Percentiles rank a stretch among this genome's conserved stretches.
Evolutionary conservation across 2,329 filamentous ascomycete species (phyloP).

Genomic region (Xylariales sp.): DNA sequence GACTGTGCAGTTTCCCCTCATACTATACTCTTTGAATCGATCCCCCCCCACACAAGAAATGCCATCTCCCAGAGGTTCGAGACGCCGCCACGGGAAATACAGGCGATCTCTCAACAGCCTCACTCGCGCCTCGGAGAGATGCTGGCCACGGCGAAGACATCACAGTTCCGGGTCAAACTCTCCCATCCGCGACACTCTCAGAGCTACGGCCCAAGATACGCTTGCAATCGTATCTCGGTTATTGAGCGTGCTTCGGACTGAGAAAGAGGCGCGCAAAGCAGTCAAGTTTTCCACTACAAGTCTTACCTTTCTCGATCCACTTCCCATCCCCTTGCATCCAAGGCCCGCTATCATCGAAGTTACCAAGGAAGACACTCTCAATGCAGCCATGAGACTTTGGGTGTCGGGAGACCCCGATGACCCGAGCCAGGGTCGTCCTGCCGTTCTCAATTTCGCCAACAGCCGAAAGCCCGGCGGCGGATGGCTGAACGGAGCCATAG

Average conservation of each 20-base stretch:
- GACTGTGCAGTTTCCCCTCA: neutral
- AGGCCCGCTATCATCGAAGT: neutral
- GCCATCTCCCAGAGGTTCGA: slow-evolving; percentile 1
- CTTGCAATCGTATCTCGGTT: neutral
- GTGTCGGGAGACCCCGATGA: neutral
- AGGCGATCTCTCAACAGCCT: neutral
- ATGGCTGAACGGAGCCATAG: neutral
- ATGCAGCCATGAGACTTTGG: neutral
- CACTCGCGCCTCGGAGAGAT: neutral
- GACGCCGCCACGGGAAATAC: neutral
- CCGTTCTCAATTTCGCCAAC: slow-evolving; percentile 5
- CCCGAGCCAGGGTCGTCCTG: neutral
- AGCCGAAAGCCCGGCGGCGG: slow-evolving; percentile 2
- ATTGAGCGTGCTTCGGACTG: neutral
- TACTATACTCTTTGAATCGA: neutral
- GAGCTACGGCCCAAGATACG: neutral
- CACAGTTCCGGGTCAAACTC: neutral
- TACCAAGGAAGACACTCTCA: slow-evolving; percentile 8
- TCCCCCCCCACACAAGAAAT: neutral
- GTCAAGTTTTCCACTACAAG: slow-evolving; percentile 2
- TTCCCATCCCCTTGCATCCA: neutral
- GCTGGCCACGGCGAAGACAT: neutral
- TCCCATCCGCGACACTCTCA: neutral
- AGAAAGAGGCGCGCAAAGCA: neutral
- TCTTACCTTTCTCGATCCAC: neutral